Evolutionary conservation across 1,284 basidiomycete species (phyloP), one percentile per base, ranked within the genome.

Genomic region (Apiotrichum mycotoxinovorans): DNA sequence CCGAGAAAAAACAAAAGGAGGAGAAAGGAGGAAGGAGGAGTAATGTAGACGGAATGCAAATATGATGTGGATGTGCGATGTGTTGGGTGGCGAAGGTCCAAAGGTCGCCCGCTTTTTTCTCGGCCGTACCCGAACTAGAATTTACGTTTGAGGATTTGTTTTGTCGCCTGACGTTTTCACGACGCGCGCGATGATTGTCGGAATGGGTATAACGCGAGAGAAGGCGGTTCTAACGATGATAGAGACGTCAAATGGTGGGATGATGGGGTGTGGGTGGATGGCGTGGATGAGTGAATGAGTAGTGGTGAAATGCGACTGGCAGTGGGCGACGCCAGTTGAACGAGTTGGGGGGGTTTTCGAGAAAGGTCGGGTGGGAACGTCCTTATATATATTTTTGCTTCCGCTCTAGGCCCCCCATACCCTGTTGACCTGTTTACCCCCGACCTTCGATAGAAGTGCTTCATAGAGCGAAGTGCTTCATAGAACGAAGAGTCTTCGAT

Each of bases 61-160:
- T 15, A 4, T 15, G 37, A 38, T 38, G 37, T 44, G n/a, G n/a
- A n/a, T n/a, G n/a, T n/a, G n/a, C n/a, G 3, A 20, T 42, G 41
- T 44, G n/a, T 44, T 25, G 37, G 20, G 41, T 23, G 41, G n/a
- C 20, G 20, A 23, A n/a, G n/a, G 11, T 42, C 14, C 20, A 12
- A 11, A 20, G 11, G n/a, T 33, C n/a, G 12, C 25, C 41, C 30
- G 34, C 46, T 25, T 27, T 53, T 53, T 46, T 53, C 37, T 46
- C 52, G 52, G 44, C 8, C 35, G 37, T 26, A 18, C 26, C 44
- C 52, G 52, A 47, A 47, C 51, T 33, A 34, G 26, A 27, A 26
- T 43, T 20, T 51, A 20, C n/a, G 35, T 52, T 18, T 35, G 15
- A 18, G 12, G 42, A 18, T 45, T 46, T 20, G 18, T 20, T 7